Evolutionary conservation across 129 eudicot species (phyloP).

Genomic region (Solidago caesia): DNA sequence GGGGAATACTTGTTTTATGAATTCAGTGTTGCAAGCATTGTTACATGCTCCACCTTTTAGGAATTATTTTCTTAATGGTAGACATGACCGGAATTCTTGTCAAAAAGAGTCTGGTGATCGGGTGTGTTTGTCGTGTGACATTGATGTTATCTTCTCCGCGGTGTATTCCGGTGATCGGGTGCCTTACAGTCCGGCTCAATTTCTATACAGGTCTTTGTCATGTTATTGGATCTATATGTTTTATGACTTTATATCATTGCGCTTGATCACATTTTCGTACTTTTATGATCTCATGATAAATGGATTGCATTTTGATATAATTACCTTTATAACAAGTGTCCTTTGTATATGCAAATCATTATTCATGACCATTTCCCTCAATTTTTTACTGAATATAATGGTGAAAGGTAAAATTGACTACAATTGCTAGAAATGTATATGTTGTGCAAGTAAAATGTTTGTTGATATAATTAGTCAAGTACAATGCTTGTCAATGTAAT

Average conservation of each 20-base stretch:
- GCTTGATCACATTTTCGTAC: constrained; percentile 9
- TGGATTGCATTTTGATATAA: not conserved
- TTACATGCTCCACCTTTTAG: constrained; percentile 79
- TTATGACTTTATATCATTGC: constrained; percentile 6
- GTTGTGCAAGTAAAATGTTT: not conserved
- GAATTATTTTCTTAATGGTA: constrained; percentile 64
- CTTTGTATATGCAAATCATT: not conserved
- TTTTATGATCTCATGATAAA: constrained; percentile 16
- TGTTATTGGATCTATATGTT: constrained; percentile 8
- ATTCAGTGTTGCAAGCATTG: constrained; percentile 81
- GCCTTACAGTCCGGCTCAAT: constrained; percentile 73
- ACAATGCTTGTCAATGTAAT: not conserved
- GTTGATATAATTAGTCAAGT: constrained; percentile 2
- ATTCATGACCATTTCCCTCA: not conserved
- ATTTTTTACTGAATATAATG: not conserved
- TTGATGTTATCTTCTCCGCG: constrained; percentile 63
- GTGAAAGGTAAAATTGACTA: not conserved
- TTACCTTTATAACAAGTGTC: not conserved
- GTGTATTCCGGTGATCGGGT: constrained; percentile 74
- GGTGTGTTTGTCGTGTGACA: constrained; percentile 73
- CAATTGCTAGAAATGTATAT: not conserved
- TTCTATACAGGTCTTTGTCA: constrained; percentile 61
- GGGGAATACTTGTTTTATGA: constrained; percentile 80
- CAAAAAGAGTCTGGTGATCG: constrained; percentile 42
- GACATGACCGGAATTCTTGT: constrained; percentile 52